Evolutionary conservation across 2,329 filamentous ascomycete genomes (phyloP).

Genomic region (Aspergillus oerlinghausenensis): DNA sequence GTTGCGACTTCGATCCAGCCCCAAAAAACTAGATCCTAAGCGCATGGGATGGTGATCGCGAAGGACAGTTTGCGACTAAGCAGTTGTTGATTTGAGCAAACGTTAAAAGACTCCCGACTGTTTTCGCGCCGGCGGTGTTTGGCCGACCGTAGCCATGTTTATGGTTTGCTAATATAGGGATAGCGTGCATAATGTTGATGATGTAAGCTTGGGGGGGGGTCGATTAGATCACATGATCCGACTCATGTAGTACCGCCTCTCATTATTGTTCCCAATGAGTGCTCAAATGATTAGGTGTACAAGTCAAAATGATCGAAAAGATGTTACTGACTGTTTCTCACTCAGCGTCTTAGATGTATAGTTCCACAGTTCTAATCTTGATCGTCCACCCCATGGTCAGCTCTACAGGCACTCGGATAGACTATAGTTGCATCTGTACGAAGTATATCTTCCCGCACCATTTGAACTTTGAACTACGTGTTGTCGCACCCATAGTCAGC

Average conservation of each 20-base stretch:
- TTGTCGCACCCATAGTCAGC: not conserved
- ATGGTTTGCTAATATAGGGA: constrained; percentile 29
- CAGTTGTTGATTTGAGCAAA: constrained; percentile 9
- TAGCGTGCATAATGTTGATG: constrained; percentile 17
- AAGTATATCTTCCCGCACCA: not conserved
- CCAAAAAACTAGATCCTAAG: constrained; percentile 23
- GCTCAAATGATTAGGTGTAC: not conserved
- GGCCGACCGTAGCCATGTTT: constrained; percentile 28
- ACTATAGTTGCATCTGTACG: not conserved
- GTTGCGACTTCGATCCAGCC: constrained; percentile 26
- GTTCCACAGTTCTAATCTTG: not conserved
- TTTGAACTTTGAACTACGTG: no score
- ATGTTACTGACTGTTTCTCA: not conserved
- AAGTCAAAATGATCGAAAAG: not conserved
- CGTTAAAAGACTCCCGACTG: constrained; percentile 7
- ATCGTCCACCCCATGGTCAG: not conserved
- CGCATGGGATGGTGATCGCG: constrained; percentile 22
- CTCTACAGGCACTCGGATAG: no score
- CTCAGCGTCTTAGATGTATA: not conserved
- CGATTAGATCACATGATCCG: not conserved
- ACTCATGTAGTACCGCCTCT: not conserved
- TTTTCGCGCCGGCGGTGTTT: constrained; percentile 23
- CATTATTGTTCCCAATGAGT: not conserved
- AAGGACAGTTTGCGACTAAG: not conserved
- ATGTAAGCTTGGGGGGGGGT: constrained; percentile 17